Evolutionary conservation across 495 filamentous ascomycete species (phyloP).

Genomic region (Penicillium diatomitis): DNA sequence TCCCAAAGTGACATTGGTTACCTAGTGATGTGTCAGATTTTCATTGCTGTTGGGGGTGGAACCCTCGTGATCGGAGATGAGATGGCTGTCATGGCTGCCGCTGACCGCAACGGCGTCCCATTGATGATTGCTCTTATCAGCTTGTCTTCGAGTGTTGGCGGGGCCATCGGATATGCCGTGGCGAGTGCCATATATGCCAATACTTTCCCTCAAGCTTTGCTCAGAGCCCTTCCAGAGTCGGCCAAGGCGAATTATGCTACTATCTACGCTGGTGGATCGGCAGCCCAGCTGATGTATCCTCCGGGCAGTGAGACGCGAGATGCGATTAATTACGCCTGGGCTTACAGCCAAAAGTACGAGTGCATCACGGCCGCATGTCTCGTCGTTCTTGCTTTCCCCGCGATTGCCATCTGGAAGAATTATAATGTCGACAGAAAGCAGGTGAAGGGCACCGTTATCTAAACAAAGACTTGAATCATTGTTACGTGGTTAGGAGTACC

Average conservation of each 20-base stretch:
- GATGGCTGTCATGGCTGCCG: constrained; percentile 60
- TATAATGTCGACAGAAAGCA: constrained; percentile 32
- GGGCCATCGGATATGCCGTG: constrained; percentile 52
- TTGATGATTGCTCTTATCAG: constrained; percentile 53
- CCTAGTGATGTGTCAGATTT: constrained; percentile 66
- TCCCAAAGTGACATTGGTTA: constrained; percentile 47
- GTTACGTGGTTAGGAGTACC: not conserved
- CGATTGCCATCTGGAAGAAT: constrained; percentile 28
- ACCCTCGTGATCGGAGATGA: constrained; percentile 53
- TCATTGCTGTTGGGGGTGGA: constrained; percentile 57
- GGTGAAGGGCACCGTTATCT: constrained; percentile 30
- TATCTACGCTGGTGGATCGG: constrained; percentile 15
- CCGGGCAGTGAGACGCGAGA: constrained; percentile 38
- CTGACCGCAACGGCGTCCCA: constrained; percentile 49
- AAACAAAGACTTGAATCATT: not conserved
- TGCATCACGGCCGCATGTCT: constrained; percentile 37
- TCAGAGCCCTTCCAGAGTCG: constrained; percentile 23
- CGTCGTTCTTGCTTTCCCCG: constrained; percentile 22
- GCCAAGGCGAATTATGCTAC: constrained; percentile 33
- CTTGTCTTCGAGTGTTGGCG: constrained; percentile 56
- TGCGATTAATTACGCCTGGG: constrained; percentile 50
- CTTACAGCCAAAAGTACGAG: constrained; percentile 47
- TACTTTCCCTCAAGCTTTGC: constrained; percentile 46
- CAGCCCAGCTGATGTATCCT: constrained; percentile 41
- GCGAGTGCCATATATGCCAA: constrained; percentile 54